Evolutionary conservation across 306 rosid genomes (phyloP), one percentile per base, ranked within the genome.

Genomic region (Prosopis cineraria): DNA sequence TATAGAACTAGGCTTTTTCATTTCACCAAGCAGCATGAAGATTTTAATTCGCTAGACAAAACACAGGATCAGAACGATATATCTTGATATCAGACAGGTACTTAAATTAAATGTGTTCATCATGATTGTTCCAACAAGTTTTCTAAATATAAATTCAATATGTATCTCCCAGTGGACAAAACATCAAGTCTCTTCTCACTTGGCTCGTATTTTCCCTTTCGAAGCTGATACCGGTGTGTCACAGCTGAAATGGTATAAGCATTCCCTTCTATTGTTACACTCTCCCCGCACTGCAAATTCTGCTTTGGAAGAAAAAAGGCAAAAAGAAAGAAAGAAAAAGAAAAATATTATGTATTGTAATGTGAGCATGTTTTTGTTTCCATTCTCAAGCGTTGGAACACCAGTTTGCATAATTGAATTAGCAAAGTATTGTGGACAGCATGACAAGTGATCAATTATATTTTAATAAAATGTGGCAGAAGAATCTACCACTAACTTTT

Each of bases 201-300:
- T 4, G 93, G 99, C 81, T 95, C 98, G 9, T 93, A 95, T 85
- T 93, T 95, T 59, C 98, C 98, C 84, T 93, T 95, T 24, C 98
- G 91, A 63, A 92, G 93, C 85, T 91, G 97, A 87, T 95, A 95
- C 34, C 98, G 89, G 60, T 86, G 96, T 76, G 96, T 93, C 75
- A 90, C 97, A 37, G 99, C 91, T 12, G 88, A 93, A 78, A 95
- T 89, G 22, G 99, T 91, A 63, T 95, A 95, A 27, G 96, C 74
- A 45, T 95, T 96, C 78, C 97, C 97, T 88, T 90, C 92, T 64
- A 88, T 86, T 55, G 94, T 90, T 64, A 88, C 90, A 83, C 82
- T 86, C 81, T 88, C 94, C 62, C 90, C 94, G 68, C 89, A 86
- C 71, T 90, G 92, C 84, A 88, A 79, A 82, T 90, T 88, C 92